Evolutionary conservation across 2,329 filamentous ascomycete genomes (phyloP).

Genomic region (Alternaria sp.): DNA sequence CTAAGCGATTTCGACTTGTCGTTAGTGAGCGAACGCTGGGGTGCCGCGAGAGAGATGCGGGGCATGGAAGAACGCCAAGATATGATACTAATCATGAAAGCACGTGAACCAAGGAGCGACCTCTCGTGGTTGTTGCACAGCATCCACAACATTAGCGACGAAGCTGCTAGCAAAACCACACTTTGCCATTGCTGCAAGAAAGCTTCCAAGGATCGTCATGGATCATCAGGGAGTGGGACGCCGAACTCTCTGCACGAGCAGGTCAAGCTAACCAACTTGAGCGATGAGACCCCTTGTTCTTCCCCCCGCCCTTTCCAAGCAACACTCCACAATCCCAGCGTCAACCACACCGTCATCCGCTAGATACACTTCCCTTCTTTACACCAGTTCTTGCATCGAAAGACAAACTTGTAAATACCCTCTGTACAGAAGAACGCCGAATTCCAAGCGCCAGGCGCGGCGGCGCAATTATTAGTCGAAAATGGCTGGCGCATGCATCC

Average conservation of each 20-base stretch:
- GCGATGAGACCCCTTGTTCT: not conserved
- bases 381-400: conserved; percentile 20
- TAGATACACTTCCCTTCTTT: conserved; percentile 8
- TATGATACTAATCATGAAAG: conserved; percentile 1
- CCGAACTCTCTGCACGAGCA: not conserved
- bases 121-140: too few species aligned
- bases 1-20: not conserved
- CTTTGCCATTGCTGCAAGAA: not conserved
- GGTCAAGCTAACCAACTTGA: not conserved
- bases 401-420: conserved; percentile 13
- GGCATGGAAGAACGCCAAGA: not conserved
- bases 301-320: not conserved
- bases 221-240: not conserved
- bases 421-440: conserved; percentile 28
- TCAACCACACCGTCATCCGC: not conserved
- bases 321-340: not conserved
- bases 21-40: not conserved
- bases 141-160: not conserved
- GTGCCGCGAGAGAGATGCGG: not conserved
- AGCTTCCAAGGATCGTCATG: fast-evolving
- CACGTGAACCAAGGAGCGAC: conserved; percentile 5
- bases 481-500: conserved; percentile 23
- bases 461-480: conserved; percentile 22
- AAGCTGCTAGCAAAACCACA: not conserved
- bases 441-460: conserved; percentile 19